A percentile compares a stretch with the other conserved stretches of the same genome.
These are phyloP conservation scores for Xylariaceae sp. DNA, from an alignment of 2,329 filamentous ascomycete species.

Conservation along the genomic window DNA sequence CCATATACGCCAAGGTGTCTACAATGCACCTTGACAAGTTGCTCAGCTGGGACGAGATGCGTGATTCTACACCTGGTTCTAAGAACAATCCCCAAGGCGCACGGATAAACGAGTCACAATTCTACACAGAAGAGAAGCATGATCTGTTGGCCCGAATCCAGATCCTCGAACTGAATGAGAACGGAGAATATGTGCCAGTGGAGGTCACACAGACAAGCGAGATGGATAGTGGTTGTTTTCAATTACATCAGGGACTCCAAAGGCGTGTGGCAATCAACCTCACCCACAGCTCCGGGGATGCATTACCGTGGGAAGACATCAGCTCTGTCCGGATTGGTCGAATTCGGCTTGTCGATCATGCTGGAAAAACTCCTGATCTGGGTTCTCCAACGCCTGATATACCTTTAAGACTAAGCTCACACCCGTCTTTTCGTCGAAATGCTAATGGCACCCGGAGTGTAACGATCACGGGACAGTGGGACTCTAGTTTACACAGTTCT, in stretches of 20 bases:
- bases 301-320: conserved; percentile 86
- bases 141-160: conserved; percentile 88
- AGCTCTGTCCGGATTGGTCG: conserved; percentile 75
- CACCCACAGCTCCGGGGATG: conserved; percentile 88
- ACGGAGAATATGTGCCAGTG: conserved; percentile 87
- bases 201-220: conserved; percentile 87
- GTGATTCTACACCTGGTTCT: conserved; percentile 70
- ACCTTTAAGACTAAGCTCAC: conserved; percentile 72
- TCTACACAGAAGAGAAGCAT: conserved; percentile 89
- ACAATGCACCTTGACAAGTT: conserved; percentile 96
- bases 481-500: conserved; percentile 89
- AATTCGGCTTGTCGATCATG: conserved; percentile 80
- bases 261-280: conserved; percentile 83
- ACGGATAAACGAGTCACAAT: conserved; percentile 87
- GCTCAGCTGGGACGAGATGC: conserved; percentile 98
- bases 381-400: conserved; percentile 74
- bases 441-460: conserved; percentile 88
- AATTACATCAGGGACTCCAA: conserved; percentile 93
- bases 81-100: conserved; percentile 59
- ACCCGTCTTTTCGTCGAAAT: conserved; percentile 80
- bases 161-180: conserved; percentile 88
- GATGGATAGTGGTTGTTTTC: conserved; percentile 86
- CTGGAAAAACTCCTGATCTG: conserved; percentile 82
- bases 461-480: conserved; percentile 90
- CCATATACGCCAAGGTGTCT: conserved; percentile 89